These are phyloP conservation scores for Phytomonas sp. DNA, from an alignment of 208 protist genomes.

Conservation along the genomic window DNA sequence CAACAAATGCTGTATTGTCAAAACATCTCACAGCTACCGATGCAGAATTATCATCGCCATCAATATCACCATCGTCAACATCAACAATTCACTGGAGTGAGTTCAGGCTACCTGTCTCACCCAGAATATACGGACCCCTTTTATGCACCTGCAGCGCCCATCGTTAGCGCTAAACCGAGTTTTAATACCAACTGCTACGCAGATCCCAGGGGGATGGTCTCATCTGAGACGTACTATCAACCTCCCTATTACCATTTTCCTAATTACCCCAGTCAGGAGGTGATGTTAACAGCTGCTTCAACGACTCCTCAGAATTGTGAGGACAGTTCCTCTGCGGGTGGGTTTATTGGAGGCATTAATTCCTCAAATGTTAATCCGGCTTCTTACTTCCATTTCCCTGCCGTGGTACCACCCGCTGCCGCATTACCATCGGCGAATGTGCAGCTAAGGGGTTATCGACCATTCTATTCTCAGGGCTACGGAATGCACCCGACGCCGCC, in stretches of 20 bases:
- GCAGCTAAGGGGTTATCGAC: not conserved
- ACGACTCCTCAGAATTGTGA: not conserved
- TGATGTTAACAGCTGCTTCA: not conserved
- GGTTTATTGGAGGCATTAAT: conserved; percentile 1
- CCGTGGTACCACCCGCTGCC: not conserved
- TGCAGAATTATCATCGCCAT: conserved; percentile 6
- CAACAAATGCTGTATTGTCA: conserved; percentile 11
- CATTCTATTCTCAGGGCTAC: not conserved
- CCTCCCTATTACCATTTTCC: not conserved
- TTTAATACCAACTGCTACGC: not conserved
- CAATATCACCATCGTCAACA: conserved; percentile 5
- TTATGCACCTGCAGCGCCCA: not conserved
- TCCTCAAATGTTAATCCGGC: not conserved
- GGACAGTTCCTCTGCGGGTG: not conserved
- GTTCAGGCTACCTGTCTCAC: not conserved
- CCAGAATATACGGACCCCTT: not conserved
- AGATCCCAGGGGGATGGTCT: not conserved
- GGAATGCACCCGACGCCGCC: not conserved
- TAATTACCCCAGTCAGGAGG: not conserved
- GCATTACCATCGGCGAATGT: not conserved
- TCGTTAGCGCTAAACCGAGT: not conserved
- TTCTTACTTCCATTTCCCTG: not conserved
- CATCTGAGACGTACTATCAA: not conserved
- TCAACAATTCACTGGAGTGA: not conserved
- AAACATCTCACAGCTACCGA: not conserved